A percentile compares a stretch with the other conserved stretches of the same genome.
These are phyloP conservation scores for Phytopythium litorale DNA, from an alignment of 352 stramenopile species.

Conservation along the genomic window DNA sequence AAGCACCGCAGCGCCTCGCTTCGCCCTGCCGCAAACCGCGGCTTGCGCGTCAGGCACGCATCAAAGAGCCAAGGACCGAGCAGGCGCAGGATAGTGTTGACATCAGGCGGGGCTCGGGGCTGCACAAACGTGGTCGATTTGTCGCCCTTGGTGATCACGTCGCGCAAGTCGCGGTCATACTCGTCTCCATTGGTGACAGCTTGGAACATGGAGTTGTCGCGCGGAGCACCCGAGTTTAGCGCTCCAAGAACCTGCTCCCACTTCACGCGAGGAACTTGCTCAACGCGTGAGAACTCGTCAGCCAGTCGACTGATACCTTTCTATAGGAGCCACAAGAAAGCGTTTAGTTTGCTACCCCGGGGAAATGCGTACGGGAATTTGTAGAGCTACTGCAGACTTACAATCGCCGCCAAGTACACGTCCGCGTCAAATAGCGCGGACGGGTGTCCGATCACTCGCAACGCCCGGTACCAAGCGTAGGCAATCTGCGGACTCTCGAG, in stretches of 20 bases:
- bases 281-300: constrained; percentile 67
- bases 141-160: constrained; percentile 17
- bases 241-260: constrained; percentile 72
- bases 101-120: constrained; percentile 66
- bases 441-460: constrained; percentile 81
- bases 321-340: constrained; percentile 13
- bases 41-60: constrained; percentile 68
- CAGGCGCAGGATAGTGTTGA: constrained; percentile 79
- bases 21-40: constrained; percentile 62
- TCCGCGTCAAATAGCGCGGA: constrained; percentile 78
- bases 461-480: constrained; percentile 81
- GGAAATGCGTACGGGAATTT: too few relatives aligned
- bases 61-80: constrained; percentile 86
- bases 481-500: constrained; percentile 67
- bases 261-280: constrained; percentile 64
- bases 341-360: background rate
- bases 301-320: constrained; percentile 79
- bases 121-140: constrained; percentile 22
- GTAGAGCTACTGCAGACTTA: constrained; percentile 26
- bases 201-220: constrained; percentile 41
- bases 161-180: constrained; percentile 14
- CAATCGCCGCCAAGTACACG: constrained; percentile 78
- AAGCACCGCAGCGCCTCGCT: constrained; percentile 77
- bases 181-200: constrained; percentile 34
- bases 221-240: constrained; percentile 44